Percentiles rank a stretch among this genome's conserved stretches.
Conservation (phyloP, 2,329 filamentous ascomycete species). For the Trichoderma breve region DNA sequence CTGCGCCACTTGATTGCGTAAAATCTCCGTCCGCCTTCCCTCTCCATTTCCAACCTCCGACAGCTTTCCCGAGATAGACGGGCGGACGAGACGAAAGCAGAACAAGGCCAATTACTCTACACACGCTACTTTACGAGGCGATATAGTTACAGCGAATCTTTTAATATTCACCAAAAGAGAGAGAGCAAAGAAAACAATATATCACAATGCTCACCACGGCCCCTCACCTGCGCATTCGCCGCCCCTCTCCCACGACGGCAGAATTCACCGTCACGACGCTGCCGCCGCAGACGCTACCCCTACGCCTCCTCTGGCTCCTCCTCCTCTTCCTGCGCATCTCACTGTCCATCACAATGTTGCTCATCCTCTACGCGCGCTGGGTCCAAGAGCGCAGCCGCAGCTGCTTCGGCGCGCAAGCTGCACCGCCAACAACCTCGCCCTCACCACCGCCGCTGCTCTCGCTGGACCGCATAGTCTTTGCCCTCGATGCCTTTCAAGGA, state of each 20-base stretch:
- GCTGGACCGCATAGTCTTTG: constrained; percentile 28
- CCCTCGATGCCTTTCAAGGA: constrained; percentile 28
- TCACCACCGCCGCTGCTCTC: constrained; percentile 22
- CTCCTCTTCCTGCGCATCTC: constrained; percentile 46
- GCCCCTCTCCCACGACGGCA: constrained; percentile 83
- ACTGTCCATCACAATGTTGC: constrained; percentile 42
- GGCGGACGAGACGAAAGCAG: background rate
- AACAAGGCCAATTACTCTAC: background rate
- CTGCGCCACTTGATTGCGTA: background rate
- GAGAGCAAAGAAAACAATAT: no score
- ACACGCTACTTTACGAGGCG: background rate
- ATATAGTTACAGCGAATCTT: background rate
- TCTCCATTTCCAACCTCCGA: background rate
- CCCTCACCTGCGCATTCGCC: constrained; percentile 60
- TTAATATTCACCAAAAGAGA: background rate
- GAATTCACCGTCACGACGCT: constrained; percentile 88
- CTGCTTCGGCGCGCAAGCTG: constrained; percentile 22
- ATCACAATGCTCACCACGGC: constrained; percentile 58
- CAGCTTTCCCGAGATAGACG: background rate
- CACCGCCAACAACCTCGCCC: constrained; percentile 17
- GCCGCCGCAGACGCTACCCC: constrained; percentile 50
- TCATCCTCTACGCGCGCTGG: constrained; percentile 53
- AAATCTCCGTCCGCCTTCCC: background rate
- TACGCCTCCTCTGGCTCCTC: constrained; percentile 45
- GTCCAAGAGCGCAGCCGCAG: constrained; percentile 30